Conservation (phyloP, 1,139 yeast genomes). For the Wickerhamomyces sp. region DNA sequence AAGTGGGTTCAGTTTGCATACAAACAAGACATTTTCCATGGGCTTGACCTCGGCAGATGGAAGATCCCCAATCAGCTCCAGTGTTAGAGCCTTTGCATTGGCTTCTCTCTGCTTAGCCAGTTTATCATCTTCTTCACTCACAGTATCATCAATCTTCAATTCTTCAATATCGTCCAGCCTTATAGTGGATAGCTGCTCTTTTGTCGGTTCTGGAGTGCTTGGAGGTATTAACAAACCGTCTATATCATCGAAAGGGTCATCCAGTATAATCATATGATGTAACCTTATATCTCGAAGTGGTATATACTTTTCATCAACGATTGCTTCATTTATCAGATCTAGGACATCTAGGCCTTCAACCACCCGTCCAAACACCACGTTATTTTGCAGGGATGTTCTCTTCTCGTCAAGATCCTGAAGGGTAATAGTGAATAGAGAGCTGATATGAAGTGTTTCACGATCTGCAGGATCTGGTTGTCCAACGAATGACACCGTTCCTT, state of each 20-base stretch:
- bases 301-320: slow-evolving; percentile 35
- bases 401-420: slow-evolving; percentile 28
- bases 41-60: slow-evolving; percentile 57
- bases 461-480: slow-evolving; percentile 16
- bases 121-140: slow-evolving; percentile 20
- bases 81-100: slow-evolving; percentile 49
- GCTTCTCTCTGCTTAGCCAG: slow-evolving; percentile 34
- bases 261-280: slow-evolving; percentile 42
- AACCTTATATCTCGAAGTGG: slow-evolving; percentile 50
- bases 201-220: slow-evolving; percentile 33
- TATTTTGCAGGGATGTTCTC: slow-evolving; percentile 13
- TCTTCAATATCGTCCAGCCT: slow-evolving; percentile 27
- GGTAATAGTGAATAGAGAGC: slow-evolving; percentile 21
- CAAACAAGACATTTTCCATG: slow-evolving; percentile 54
- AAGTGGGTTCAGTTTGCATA: slow-evolving; percentile 58
- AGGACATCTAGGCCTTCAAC: slow-evolving; percentile 48
- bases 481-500: slow-evolving; percentile 39
- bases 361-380: slow-evolving; percentile 44
- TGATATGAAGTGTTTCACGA: slow-evolving; percentile 3
- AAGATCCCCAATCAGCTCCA: slow-evolving; percentile 63
- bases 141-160: slow-evolving; percentile 18
- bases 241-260: slow-evolving; percentile 51
- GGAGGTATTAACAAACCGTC: slow-evolving; percentile 23
- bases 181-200: slow-evolving; percentile 32
- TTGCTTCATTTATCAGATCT: slow-evolving; percentile 36